Evolutionary conservation across 2,329 filamentous ascomycete species (phyloP), one percentile per base, ranked within the genome.

Genomic region (Colletotrichum sp.): DNA sequence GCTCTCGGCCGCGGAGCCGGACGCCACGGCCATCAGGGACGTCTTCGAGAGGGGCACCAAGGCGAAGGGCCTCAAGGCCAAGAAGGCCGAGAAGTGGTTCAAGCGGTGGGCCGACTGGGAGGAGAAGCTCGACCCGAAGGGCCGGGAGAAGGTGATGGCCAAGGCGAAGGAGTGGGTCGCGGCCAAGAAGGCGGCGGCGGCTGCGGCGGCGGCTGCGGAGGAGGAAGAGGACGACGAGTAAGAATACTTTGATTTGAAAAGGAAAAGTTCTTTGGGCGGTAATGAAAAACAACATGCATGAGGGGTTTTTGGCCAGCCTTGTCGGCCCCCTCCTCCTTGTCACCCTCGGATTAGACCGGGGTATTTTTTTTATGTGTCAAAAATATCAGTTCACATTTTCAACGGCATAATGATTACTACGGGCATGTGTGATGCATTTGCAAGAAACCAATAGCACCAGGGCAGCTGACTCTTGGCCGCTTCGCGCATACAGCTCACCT

Each of bases 91-190:
- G 86, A 94, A 92, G 81, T 95, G 98, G 88, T 99, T 98, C 86
- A 95, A 95, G 86, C 91, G 94, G 79, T 99, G 97, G 97, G 91
- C 94, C 73, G 92, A 94, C 79, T 98, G 95, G 91, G 97, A 99
- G 87, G 92, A 94, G 85, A 90, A 77, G 73, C 56, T 73, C 38
- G 69, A 74, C 56, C 68, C 77, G 75, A 86, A 94, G 89, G 91
- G 90, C 78, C 89, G 91, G 78, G 93, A 94, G 79, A 90, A 89
- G 80, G 94, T 96, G 48, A 92, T 93, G 86, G 92, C 90, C 30
- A 89, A 92, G 83, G 94, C 94, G 55, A 90, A 90, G 81, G 92
- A 94, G 79, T 96, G 93, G 89, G 92, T 93, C 36, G 91, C 89
- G 66, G 86, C 86, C 67, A 86, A 79, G 78, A 87, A 87, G 80